These are phyloP conservation scores for Eimeria falciformis DNA, from an alignment of 169 alveolate species.

Conservation along the genomic window DNA sequence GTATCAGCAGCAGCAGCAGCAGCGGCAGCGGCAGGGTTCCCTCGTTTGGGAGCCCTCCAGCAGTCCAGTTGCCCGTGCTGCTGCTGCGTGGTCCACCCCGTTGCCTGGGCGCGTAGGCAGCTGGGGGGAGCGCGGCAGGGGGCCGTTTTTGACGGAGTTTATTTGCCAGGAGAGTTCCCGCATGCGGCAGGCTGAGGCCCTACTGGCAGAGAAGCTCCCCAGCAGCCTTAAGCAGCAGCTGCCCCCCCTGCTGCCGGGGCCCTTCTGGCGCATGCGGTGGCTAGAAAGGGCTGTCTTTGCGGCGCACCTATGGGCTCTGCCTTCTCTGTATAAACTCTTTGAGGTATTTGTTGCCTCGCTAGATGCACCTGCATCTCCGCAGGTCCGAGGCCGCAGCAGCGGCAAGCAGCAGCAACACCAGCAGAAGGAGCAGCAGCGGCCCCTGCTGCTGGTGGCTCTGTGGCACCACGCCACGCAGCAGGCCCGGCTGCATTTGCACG, in stretches of 20 bases:
- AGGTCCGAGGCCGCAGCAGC: slow-evolving; percentile 34
- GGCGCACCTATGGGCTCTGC: slow-evolving; percentile 44
- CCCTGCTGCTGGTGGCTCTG: slow-evolving; percentile 24
- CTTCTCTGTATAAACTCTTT: not conserved
- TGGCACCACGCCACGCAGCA: slow-evolving; percentile 54
- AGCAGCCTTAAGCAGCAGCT: slow-evolving; percentile 44
- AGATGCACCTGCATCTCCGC: not conserved
- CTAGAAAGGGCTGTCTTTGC: slow-evolving; percentile 55
- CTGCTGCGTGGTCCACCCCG: not conserved
- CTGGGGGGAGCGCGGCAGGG: slow-evolving; percentile 33
- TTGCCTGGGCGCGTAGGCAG: slow-evolving; percentile 8
- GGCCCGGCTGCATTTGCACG: slow-evolving; percentile 50
- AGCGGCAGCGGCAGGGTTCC: slow-evolving; percentile 45
- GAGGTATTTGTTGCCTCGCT: not conserved
- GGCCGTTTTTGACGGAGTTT: not conserved
- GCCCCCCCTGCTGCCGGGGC: slow-evolving; percentile 47
- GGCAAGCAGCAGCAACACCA: slow-evolving; percentile 8
- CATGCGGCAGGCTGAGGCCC: slow-evolving; percentile 22
- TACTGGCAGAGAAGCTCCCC: slow-evolving; percentile 5
- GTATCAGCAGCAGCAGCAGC: slow-evolving; percentile 37
- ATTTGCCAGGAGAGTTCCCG: slow-evolving; percentile 17
- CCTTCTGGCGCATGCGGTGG: slow-evolving; percentile 58
- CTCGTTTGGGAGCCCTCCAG: too few species aligned
- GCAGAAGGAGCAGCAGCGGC: not conserved
- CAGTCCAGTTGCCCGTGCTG: not conserved